Evolutionary conservation across 2,329 filamentous ascomycete genomes (phyloP).

Genomic region (Fusarium proliferatum): DNA sequence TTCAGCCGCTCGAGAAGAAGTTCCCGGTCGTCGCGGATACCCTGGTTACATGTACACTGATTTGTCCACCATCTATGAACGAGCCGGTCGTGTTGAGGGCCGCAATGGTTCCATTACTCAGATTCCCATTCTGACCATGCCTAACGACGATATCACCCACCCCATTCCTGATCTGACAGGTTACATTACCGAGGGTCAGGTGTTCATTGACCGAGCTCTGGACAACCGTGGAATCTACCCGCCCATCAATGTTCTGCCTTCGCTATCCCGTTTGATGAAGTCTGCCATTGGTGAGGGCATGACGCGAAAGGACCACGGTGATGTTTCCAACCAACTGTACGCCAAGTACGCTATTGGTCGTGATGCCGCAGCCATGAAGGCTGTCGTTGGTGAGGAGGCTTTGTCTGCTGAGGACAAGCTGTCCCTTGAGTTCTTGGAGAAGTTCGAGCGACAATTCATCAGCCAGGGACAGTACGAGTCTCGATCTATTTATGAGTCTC

Average conservation of each 20-base stretch:
- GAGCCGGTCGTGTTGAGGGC: slow-evolving; percentile 95
- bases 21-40: slow-evolving; percentile 98
- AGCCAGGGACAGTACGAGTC: slow-evolving; percentile 92
- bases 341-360: slow-evolving; percentile 99
- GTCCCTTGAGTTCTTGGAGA: slow-evolving; percentile 96
- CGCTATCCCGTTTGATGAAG: slow-evolving; percentile 99
- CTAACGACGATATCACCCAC: slow-evolving; percentile 99
- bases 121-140: slow-evolving; percentile 99
- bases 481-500: slow-evolving; percentile 89
- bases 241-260: slow-evolving; percentile 97
- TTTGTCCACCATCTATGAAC: slow-evolving; percentile 99
- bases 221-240: slow-evolving; percentile 98
- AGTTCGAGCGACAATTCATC: slow-evolving; percentile 97
- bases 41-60: slow-evolving; percentile 99
- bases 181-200: slow-evolving; percentile 99
- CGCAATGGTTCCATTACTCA: slow-evolving; percentile 99
- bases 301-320: slow-evolving; percentile 95
- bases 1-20: slow-evolving; percentile 97
- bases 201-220: slow-evolving; percentile 93
- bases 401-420: slow-evolving; percentile 96
- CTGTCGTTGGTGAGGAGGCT: slow-evolving; percentile 97
- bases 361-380: slow-evolving; percentile 99
- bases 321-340: slow-evolving; percentile 99
- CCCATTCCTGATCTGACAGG: slow-evolving; percentile 98
- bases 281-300: slow-evolving; percentile 98